A percentile compares a stretch with the other conserved stretches of the same genome.
These are phyloP conservation scores for Colletotrichum paranaense DNA, from an alignment of 2,329 filamentous ascomycete species.

Conservation along the genomic window DNA sequence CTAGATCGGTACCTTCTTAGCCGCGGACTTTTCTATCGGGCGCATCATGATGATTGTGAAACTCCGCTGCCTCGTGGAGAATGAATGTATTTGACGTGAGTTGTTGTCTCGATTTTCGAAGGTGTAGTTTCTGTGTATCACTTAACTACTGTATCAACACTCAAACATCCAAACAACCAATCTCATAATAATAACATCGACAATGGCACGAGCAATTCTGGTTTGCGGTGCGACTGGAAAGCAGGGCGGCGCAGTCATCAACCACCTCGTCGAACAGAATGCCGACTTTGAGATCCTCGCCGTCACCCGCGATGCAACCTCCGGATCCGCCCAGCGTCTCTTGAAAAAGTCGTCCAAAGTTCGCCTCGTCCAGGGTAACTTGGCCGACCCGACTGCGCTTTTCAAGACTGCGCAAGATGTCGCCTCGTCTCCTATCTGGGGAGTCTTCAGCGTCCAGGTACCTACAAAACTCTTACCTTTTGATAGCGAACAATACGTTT, in stretches of 20 bases:
- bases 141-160: not conserved
- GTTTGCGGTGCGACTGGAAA: conserved; percentile 51
- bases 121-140: not conserved
- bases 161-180: not conserved
- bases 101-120: no score
- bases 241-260: conserved; percentile 50
- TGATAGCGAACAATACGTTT: no score
- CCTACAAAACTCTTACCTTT: no score
- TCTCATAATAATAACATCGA: not conserved
- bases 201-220: conserved; percentile 44
- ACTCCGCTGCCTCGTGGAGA: not conserved
- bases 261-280: conserved; percentile 43
- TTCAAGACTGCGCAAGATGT: conserved; percentile 55
- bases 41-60: not conserved
- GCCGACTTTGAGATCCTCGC: conserved; percentile 64
- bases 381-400: conserved; percentile 61
- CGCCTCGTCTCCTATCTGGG: conserved; percentile 57
- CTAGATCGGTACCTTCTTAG: not conserved
- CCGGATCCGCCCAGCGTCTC: conserved; percentile 61
- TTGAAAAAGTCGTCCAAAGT: conserved; percentile 57
- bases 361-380: conserved; percentile 67
- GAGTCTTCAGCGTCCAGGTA: conserved; percentile 71
- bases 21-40: not conserved
- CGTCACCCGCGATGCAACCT: conserved; percentile 67
- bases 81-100: not conserved